Conservation (phyloP, 106 monocot genomes). For the Acorus calamus region DNA sequence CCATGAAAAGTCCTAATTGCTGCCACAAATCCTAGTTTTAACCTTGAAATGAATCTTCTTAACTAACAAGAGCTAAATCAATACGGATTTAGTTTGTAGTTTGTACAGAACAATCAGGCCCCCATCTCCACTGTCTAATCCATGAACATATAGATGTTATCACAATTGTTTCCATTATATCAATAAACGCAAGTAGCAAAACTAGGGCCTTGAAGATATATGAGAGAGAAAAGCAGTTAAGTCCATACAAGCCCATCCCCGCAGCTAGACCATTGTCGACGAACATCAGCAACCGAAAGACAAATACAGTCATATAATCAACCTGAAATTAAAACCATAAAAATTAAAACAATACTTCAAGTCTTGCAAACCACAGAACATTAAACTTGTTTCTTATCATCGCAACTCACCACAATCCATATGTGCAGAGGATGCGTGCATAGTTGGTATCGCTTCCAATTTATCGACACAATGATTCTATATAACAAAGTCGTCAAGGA, state of each 20-base stretch:
- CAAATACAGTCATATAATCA: conserved; percentile 81
- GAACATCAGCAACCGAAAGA: conserved; percentile 92
- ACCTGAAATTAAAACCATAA: conserved; percentile 32
- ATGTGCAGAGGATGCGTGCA: conserved; percentile 69
- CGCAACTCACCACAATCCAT: conserved; percentile 84
- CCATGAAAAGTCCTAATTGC: no score
- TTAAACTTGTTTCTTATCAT: background rate
- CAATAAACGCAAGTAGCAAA: no score
- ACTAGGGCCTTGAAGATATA: background rate
- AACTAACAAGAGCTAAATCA: no score
- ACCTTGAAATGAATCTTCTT: no score
- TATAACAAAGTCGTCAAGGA: conserved; percentile 15
- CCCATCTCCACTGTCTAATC: no score
- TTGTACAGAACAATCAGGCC: no score
- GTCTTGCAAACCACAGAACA: background rate
- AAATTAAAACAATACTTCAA: background rate
- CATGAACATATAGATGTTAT: no score
- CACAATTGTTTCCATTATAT: no score
- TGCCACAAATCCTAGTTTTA: no score
- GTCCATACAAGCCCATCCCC: conserved; percentile 96
- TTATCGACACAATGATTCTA: conserved; percentile 59
- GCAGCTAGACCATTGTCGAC: conserved; percentile 85
- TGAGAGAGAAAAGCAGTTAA: background rate
- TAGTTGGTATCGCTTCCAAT: conserved; percentile 66
- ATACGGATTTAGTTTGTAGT: no score